Conservation (phyloP, 148 eudicot species). For the Nepenthes gracilis region DNA sequence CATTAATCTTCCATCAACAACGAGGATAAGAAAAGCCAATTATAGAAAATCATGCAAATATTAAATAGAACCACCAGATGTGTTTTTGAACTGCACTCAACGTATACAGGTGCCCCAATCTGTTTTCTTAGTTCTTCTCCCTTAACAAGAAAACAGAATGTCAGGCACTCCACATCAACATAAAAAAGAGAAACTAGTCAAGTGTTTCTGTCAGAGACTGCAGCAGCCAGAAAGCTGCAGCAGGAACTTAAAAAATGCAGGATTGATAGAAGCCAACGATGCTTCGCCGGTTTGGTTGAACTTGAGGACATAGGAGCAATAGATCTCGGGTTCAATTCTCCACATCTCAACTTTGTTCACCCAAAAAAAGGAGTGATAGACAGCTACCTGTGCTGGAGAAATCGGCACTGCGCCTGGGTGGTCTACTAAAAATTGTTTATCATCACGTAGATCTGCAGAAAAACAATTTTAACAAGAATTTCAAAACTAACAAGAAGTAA, state of each 20-base stretch:
- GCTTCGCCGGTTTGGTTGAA: too few relatives aligned
- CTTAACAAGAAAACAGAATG: conserved; percentile 19
- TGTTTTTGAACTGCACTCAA: conserved; percentile 81
- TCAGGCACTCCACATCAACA: conserved; percentile 1
- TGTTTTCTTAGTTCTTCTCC: conserved; percentile 75
- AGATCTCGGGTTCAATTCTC: too few relatives aligned
- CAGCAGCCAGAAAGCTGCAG: not conserved
- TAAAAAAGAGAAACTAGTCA: not conserved
- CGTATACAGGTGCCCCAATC: conserved; percentile 75
- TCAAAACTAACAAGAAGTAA: too few relatives aligned
- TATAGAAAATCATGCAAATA: not conserved
- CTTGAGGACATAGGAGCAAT: too few relatives aligned
- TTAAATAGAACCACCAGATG: conserved; percentile 53
- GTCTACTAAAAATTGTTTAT: conserved; percentile 59
- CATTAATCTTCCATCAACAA: not conserved
- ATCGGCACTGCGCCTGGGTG: conserved; percentile 85
- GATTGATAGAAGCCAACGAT: not conserved
- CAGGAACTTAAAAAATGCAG: not conserved
- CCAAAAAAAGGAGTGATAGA: not conserved
- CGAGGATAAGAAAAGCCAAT: not conserved
- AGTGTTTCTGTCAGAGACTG: not conserved
- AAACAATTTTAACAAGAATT: not conserved
- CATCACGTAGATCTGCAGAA: conserved; percentile 67
- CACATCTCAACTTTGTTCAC: too few relatives aligned
- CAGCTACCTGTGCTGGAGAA: conserved; percentile 56